phyloP scores from a whole-genome alignment of 2,329 filamentous ascomycete genomes.

The Fusarium redolens region DNA sequence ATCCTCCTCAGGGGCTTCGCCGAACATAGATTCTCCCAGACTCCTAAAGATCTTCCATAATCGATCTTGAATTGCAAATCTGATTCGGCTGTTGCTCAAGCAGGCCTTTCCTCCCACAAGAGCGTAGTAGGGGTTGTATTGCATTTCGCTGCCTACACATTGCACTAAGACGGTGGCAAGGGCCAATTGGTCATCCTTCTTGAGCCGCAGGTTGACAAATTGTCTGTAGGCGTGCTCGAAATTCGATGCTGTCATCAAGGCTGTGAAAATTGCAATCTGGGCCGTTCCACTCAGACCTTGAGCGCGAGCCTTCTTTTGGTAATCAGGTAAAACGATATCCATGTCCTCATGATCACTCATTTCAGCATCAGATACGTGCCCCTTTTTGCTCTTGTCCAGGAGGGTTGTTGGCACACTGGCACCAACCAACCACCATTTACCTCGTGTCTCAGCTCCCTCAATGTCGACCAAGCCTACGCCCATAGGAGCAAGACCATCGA shows the following conservation, averaged over 20 bases:
- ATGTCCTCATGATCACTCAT: conserved; percentile 59
- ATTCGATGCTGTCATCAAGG: conserved; percentile 87
- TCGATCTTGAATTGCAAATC: conserved; percentile 87
- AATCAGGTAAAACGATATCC: conserved; percentile 70
- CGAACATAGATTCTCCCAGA: conserved; percentile 83
- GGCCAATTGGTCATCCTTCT: conserved; percentile 86
- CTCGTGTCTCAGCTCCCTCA: conserved; percentile 82
- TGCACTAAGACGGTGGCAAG: conserved; percentile 89
- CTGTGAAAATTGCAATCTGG: conserved; percentile 90
- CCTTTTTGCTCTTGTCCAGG: conserved; percentile 30
- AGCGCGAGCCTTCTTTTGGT: conserved; percentile 77
- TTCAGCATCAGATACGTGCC: conserved; percentile 29
- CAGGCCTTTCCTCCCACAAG: conserved; percentile 85
- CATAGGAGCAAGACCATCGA: conserved; percentile 83
- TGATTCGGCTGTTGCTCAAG: conserved; percentile 73
- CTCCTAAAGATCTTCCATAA: conserved; percentile 87
- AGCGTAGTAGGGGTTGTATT: conserved; percentile 94
- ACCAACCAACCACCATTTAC: conserved; percentile 98
- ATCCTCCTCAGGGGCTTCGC: conserved; percentile 70
- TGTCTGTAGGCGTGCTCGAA: conserved; percentile 85
- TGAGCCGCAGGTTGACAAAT: conserved; percentile 84
- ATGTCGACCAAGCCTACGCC: conserved; percentile 86
- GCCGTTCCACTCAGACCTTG: conserved; percentile 90
- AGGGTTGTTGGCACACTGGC: conserved; percentile 79
- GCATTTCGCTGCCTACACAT: conserved; percentile 83